phyloP scores from a whole-genome alignment of 1,139 yeast species.

The Suhomyces bokatorum region DNA sequence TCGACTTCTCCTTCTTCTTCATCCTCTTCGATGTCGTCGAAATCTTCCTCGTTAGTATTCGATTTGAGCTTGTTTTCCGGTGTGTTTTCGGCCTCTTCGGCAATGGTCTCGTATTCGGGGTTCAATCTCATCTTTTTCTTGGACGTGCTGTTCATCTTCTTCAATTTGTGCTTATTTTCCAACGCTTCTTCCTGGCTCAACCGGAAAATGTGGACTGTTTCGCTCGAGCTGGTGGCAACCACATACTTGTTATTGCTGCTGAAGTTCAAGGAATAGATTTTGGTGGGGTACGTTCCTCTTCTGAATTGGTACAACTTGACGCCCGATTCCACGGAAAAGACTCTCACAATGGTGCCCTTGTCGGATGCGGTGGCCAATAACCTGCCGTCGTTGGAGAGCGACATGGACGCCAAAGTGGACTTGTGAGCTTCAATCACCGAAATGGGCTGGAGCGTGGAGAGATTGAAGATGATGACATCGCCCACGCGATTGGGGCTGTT shows the following conservation, averaged over 20 bases:
- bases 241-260: slow-evolving; percentile 73
- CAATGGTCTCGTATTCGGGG: slow-evolving; percentile 27
- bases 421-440: slow-evolving; percentile 94
- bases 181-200: slow-evolving; percentile 61
- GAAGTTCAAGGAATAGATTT: slow-evolving; percentile 80
- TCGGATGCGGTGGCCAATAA: slow-evolving; percentile 91
- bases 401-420: slow-evolving; percentile 75
- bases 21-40: slow-evolving; percentile 15
- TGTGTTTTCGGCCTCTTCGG: slow-evolving; percentile 28
- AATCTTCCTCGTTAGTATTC: slow-evolving; percentile 26
- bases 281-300: slow-evolving; percentile 91
- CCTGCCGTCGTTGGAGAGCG: slow-evolving; percentile 78
- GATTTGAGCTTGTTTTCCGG: slow-evolving; percentile 28
- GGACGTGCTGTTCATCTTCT: slow-evolving; percentile 18
- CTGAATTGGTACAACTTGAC: slow-evolving; percentile 84
- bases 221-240: slow-evolving; percentile 86
- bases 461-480: slow-evolving; percentile 84
- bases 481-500: slow-evolving; percentile 63
- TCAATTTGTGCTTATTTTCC: slow-evolving; percentile 40
- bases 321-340: slow-evolving; percentile 83
- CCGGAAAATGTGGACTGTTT: slow-evolving; percentile 88
- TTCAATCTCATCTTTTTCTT: slow-evolving; percentile 21
- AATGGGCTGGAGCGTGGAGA: slow-evolving; percentile 74
- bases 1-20: slow-evolving; percentile 38
- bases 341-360: slow-evolving; percentile 89